A percentile compares a stretch with the other conserved stretches of the same genome.
Conservation (phyloP, 2,329 filamentous ascomycete genomes). For the Alternaria triticina region DNA sequence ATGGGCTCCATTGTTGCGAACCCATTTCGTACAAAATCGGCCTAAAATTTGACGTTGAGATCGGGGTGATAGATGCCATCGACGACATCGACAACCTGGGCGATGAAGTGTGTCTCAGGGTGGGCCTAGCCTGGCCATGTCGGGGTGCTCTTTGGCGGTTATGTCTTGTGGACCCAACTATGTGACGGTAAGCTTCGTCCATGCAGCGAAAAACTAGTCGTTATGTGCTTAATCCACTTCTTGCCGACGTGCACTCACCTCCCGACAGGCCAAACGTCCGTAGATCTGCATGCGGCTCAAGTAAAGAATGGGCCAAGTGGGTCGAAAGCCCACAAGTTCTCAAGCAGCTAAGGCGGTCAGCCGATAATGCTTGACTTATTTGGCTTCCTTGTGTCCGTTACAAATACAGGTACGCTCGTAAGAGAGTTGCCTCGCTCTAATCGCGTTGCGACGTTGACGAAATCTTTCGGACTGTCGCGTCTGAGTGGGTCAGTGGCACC, state of each 20-base stretch:
- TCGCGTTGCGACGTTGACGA: background rate
- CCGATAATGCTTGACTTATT: conserved; percentile 1
- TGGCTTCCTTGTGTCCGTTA: background rate
- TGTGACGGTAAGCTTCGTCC: conserved; percentile 12
- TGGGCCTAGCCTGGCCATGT: conserved; percentile 10
- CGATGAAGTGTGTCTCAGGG: background rate
- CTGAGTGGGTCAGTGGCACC: background rate
- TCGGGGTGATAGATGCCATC: conserved; percentile 11
- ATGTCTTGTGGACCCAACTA: conserved; percentile 9
- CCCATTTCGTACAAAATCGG: conserved; percentile 1
- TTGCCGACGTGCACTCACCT: background rate
- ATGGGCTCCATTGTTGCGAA: conserved; percentile 1
- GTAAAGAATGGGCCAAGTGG: conserved; percentile 8
- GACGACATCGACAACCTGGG: conserved; percentile 10
- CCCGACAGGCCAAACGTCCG: conserved; percentile 3
- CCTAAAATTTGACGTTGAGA: conserved; percentile 6
- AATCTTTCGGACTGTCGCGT: background rate
- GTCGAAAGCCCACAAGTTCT: background rate
- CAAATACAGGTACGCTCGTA: background rate
- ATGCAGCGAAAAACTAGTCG: conserved; percentile 8
- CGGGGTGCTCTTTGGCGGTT: conserved; percentile 4
- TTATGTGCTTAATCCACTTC: conserved; percentile 3
- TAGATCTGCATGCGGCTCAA: conserved; percentile 12
- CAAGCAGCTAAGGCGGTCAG: background rate
- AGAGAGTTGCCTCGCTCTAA: background rate